Conservation (phyloP, 495 filamentous ascomycete species). For the Podospora pseudoanserina region DNA sequence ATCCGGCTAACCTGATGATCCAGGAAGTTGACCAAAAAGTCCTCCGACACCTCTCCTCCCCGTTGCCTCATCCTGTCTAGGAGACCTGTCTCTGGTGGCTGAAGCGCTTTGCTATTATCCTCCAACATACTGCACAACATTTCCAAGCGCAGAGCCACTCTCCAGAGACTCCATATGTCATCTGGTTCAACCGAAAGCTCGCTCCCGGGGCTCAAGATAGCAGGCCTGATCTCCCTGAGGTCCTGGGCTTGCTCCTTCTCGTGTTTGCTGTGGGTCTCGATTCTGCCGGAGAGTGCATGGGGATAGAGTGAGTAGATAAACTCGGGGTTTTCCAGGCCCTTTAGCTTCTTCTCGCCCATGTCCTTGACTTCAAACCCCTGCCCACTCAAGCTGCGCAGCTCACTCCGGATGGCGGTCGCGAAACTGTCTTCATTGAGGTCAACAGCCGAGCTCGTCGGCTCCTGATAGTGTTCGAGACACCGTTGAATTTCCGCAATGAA, state of each 20-base stretch:
- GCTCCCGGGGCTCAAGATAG: conserved; percentile 44
- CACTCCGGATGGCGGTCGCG: conserved; percentile 68
- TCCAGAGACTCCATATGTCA: conserved; percentile 85
- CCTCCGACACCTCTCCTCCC: conserved; percentile 83
- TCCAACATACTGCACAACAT: conserved; percentile 86
- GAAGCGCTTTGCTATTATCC: conserved; percentile 55
- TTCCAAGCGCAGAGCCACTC: conserved; percentile 81
- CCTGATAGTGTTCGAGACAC: conserved; percentile 77
- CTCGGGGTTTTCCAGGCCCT: conserved; percentile 96
- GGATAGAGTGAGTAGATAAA: conserved; percentile 92
- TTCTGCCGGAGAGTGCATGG: conserved; percentile 75
- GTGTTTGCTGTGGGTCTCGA: conserved; percentile 60
- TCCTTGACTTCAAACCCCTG: conserved; percentile 97
- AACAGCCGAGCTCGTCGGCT: conserved; percentile 64
- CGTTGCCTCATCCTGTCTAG: conserved; percentile 77
- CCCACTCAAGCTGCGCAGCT: conserved; percentile 79
- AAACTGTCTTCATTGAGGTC: conserved; percentile 60
- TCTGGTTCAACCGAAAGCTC: conserved; percentile 71
- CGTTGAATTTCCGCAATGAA: conserved; percentile 95
- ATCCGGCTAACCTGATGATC: conserved; percentile 93
- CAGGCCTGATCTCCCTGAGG: conserved; percentile 44
- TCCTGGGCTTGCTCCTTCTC: conserved; percentile 33
- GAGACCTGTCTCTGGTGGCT: conserved; percentile 74
- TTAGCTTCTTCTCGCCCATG: conserved; percentile 87
- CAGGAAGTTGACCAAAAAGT: conserved; percentile 77